Conservation (phyloP, 169 alveolate species). For the Plasmodium malariae region DNA sequence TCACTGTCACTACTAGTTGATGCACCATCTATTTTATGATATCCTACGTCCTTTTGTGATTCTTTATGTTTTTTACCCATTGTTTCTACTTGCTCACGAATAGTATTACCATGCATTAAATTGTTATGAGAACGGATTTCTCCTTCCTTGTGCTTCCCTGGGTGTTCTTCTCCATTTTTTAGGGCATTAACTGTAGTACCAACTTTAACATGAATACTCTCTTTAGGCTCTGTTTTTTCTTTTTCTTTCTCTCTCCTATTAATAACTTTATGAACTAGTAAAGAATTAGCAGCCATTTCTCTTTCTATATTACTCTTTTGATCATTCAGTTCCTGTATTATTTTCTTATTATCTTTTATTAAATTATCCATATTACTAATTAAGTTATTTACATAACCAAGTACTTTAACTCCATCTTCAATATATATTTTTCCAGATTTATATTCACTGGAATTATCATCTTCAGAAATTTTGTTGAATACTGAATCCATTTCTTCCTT, state of each 20-base stretch:
- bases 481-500: not conserved
- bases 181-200: too few relatives aligned
- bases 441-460: constrained; percentile 13
- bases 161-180: too few relatives aligned
- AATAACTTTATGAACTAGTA: not conserved
- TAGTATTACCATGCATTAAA: too few relatives aligned
- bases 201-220: too few relatives aligned
- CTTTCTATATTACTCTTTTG: not conserved
- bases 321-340: constrained; percentile 2
- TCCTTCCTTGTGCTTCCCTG: too few relatives aligned
- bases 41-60: too few relatives aligned
- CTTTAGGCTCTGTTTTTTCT: not conserved
- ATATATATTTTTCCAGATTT: constrained; percentile 7
- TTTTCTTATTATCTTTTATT: too few relatives aligned
- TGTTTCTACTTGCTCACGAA: too few relatives aligned
- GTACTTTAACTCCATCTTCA: not conserved
- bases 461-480: not conserved
- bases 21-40: too few relatives aligned
- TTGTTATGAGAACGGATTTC: too few relatives aligned
- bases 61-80: too few relatives aligned
- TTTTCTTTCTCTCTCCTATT: constrained; percentile 2
- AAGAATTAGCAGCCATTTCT: not conserved
- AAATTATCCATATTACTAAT: not conserved
- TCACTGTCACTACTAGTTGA: too few relatives aligned
- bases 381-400: not conserved